Base-by-base conservation (phyloP, 2,329 filamentous ascomycete genomes). In the Aspergillus novoparasiticus region DNA sequence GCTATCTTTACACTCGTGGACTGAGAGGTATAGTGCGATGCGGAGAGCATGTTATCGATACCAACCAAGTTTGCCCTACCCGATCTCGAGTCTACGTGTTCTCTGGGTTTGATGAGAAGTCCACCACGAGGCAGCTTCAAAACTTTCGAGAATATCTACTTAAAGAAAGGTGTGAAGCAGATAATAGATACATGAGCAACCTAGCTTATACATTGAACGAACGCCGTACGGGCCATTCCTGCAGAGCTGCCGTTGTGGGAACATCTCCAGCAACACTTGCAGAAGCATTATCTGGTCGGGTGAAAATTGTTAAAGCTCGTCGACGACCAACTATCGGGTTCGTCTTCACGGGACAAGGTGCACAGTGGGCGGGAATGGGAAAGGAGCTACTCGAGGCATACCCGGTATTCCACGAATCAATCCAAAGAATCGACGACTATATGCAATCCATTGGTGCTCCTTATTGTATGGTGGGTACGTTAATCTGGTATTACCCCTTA, bases 261-360 rank as follows among this genome's bases (percentile, higher is more conserved):
- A 32, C 36, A 21, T 64, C 64, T 2, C 11, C 59, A 12, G 10
- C 28, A 48, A 8, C 14, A 59, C 23, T 64, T 60, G 34, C 11
- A 21, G 43, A 46, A 12, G 21, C 43, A 46, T 46, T 26, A 23
- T 21, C 43, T 19, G 46, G 14, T 3, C 23, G 9, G 3, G 19
- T 26, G 0, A 26, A 50, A 50, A 14, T 64, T n/a, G 48, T 46
- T 26, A 62, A 64, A 28, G 41, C 63, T 21, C 23, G 56, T 4
- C 51, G 55, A 6, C 63, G 50, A 16, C 67, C 69, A 21, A 64
- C 2, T 0, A 30, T 67, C 19, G 63, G 66, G 0, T 70, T 71
- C 32, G 67, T 78, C 1, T 78, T 78, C 60, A 77, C 75, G 0
- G 76, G 76, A 1, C 76, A 79, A 58, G 76, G 76, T 1, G 75